phyloP scores from a whole-genome alignment of 306 rosid species.

The Corylus heterophylla region DNA sequence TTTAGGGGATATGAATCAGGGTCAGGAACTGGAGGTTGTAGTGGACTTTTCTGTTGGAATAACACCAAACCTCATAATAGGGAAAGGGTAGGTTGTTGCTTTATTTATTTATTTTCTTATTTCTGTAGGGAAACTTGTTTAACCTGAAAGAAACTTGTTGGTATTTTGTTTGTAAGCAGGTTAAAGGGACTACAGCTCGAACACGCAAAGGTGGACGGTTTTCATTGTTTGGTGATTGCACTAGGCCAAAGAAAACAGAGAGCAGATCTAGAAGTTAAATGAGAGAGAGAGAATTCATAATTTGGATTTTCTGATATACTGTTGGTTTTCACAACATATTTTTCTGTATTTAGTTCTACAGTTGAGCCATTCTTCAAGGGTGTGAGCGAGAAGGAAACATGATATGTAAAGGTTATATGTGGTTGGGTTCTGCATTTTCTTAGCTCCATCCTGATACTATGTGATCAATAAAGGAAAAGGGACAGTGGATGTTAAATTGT shows the following conservation, averaged over 20 bases:
- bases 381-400: conserved; percentile 37
- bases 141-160: conserved; percentile 5
- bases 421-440: conserved; percentile 32
- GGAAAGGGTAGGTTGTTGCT: conserved; percentile 56
- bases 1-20: conserved; percentile 85
- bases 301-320: conserved; percentile 21
- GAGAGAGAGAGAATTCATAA: conserved; percentile 9
- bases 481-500: conserved; percentile 24
- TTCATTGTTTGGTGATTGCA: conserved; percentile 77
- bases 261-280: conserved; percentile 39
- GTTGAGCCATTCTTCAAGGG: conserved; percentile 65
- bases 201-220: conserved; percentile 50
- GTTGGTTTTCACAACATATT: conserved; percentile 27
- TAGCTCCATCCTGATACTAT: conserved; percentile 47
- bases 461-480: conserved; percentile 41
- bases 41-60: conserved; percentile 78
- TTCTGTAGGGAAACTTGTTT: conserved; percentile 10
- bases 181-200: conserved; percentile 57
- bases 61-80: conserved; percentile 51
- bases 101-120: neutral
- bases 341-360: conserved; percentile 27
- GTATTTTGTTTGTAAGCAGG: conserved; percentile 42
- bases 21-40: conserved; percentile 67
- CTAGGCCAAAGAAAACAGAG: conserved; percentile 58
- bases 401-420: conserved; percentile 46